A percentile compares a stretch with the other conserved stretches of the same genome.
Evolutionary conservation across 1,284 basidiomycete species (phyloP).

Genomic region (Chondrostereum purpureum): DNA sequence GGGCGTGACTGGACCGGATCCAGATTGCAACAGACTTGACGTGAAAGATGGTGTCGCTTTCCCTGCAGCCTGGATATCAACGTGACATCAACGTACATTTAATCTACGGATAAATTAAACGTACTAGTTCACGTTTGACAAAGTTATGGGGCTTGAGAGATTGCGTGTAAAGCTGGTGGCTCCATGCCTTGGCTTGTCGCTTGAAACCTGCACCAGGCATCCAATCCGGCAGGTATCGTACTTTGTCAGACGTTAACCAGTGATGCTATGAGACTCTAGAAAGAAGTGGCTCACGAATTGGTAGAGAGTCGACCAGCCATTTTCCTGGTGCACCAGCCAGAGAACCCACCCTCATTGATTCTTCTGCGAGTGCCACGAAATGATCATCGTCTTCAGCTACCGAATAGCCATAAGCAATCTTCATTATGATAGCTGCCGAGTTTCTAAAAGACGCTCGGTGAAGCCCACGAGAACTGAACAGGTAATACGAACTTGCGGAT

Average conservation of each 20-base stretch:
- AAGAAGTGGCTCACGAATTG: constrained; percentile 11
- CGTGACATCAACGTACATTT: background rate
- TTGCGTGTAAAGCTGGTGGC: constrained; percentile 8
- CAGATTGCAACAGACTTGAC: constrained; percentile 9
- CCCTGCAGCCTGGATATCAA: constrained; percentile 12
- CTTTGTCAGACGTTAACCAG: constrained; percentile 12
- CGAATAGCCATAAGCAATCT: constrained; percentile 15
- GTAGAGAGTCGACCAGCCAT: constrained; percentile 17
- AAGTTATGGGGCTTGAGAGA: constrained; percentile 11
- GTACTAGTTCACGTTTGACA: constrained; percentile 16
- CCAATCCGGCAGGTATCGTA: constrained; percentile 21
- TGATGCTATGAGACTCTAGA: background rate
- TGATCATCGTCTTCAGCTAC: constrained; percentile 13
- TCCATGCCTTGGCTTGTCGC: constrained; percentile 13
- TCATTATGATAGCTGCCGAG: constrained; percentile 15
- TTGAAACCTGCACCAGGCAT: constrained; percentile 25
- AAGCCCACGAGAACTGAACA: background rate
- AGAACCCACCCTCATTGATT: constrained; percentile 12
- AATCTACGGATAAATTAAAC: background rate
- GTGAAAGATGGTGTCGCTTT: constrained; percentile 16
- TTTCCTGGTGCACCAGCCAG: constrained; percentile 12
- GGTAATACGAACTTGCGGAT: background rate
- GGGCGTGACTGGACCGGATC: constrained; percentile 2
- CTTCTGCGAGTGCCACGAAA: constrained; percentile 14
- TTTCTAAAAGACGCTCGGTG: constrained; percentile 10